phyloP scores from a whole-genome alignment of 805 yeast species.

The Hanseniaspora mollemarum region DNA sequence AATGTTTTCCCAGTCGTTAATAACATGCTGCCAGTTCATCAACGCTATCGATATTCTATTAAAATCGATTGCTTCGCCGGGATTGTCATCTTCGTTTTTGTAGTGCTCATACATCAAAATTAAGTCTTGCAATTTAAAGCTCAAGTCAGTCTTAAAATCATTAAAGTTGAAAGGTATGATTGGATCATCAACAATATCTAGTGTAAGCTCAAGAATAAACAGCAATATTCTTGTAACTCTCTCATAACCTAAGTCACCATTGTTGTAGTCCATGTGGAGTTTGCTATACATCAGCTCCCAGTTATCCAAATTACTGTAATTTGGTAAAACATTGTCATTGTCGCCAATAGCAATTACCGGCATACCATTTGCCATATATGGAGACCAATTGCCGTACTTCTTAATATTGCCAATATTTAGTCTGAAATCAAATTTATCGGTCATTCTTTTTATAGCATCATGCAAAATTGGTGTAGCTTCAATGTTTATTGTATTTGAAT shows the following conservation, averaged over 20 bases:
- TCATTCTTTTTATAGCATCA: constrained; percentile 34
- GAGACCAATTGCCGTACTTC: constrained; percentile 52
- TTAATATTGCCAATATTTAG: constrained; percentile 25
- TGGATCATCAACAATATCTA: constrained; percentile 66
- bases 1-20: constrained; percentile 45
- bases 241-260: constrained; percentile 44
- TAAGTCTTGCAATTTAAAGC: constrained; percentile 38
- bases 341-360: constrained; percentile 25
- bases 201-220: constrained; percentile 39
- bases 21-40: constrained; percentile 34
- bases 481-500: constrained; percentile 45
- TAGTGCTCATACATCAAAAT: constrained; percentile 20
- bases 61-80: constrained; percentile 26
- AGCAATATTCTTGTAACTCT: constrained; percentile 48
- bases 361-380: constrained; percentile 55
- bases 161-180: constrained; percentile 56
- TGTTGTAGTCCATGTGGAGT: constrained; percentile 22
- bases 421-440: constrained; percentile 23
- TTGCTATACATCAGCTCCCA: constrained; percentile 41
- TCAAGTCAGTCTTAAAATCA: constrained; percentile 37
- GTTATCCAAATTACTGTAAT: constrained; percentile 58
- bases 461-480: constrained; percentile 57
- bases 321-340: constrained; percentile 35
- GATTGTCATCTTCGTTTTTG: constrained; percentile 27
- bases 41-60: constrained; percentile 26